Evolutionary conservation across 257 asterid genomes (phyloP).

Genomic region (Dorcoceras hygrometricum): DNA sequence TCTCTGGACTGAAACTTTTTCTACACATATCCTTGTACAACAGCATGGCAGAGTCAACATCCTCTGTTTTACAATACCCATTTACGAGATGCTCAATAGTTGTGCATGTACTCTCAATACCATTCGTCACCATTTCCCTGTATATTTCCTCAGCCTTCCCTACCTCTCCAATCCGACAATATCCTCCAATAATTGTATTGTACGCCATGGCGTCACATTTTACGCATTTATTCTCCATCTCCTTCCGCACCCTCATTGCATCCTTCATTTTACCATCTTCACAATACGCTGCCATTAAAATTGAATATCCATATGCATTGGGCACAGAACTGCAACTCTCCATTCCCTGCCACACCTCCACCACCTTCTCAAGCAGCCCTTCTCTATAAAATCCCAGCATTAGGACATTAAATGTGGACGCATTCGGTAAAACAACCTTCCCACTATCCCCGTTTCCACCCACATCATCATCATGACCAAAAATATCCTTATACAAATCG

Average conservation of each 20-base stretch:
- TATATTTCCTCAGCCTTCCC: conserved; percentile 64
- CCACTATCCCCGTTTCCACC: conserved; percentile 19
- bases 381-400: conserved; percentile 75
- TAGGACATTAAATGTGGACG: conserved; percentile 52
- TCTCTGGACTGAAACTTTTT: conserved; percentile 47
- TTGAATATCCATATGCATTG: conserved; percentile 54
- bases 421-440: conserved; percentile 31
- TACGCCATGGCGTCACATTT: conserved; percentile 50
- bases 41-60: conserved; percentile 41
- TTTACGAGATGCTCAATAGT: conserved; percentile 68
- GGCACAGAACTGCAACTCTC: conserved; percentile 39
- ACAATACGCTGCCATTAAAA: conserved; percentile 58
- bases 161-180: conserved; percentile 55
- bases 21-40: conserved; percentile 63
- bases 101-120: conserved; percentile 50
- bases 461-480: conserved; percentile 28
- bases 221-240: conserved; percentile 46
- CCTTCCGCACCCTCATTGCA: conserved; percentile 58
- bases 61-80: conserved; percentile 58
- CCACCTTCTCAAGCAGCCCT: conserved; percentile 64
- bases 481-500: conserved; percentile 54
- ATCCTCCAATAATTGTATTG: conserved; percentile 67
- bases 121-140: conserved; percentile 59
- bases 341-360: conserved; percentile 73
- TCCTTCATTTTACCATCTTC: conserved; percentile 54